phyloP scores from a whole-genome alignment of 2,329 filamentous ascomycete species.

The Parascedosporium putredinis region DNA sequence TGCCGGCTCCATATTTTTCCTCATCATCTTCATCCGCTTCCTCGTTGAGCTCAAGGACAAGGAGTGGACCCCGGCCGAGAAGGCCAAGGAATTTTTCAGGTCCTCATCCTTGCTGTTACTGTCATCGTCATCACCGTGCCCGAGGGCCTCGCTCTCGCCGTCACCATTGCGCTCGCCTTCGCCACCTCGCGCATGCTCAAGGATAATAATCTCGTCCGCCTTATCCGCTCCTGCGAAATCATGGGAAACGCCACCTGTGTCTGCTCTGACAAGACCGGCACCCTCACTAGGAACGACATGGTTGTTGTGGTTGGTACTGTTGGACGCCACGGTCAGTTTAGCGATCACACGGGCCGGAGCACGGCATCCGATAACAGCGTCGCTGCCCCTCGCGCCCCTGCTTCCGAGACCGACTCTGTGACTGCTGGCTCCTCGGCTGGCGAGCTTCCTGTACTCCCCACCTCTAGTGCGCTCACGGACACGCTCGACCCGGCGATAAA shows the following conservation, averaged over 20 bases:
- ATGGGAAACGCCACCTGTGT: slow-evolving; percentile 56
- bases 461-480: slow-evolving; percentile 11
- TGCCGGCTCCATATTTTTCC: slow-evolving; percentile 31
- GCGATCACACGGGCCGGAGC: too few species aligned
- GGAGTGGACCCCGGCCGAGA: slow-evolving; percentile 25
- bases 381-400: neutral
- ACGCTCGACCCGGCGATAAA: slow-evolving; percentile 24
- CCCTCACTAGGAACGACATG: slow-evolving; percentile 55
- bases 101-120: slow-evolving; percentile 32
- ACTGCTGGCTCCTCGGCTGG: too few species aligned
- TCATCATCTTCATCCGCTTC: slow-evolving; percentile 29
- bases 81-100: slow-evolving; percentile 44
- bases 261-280: slow-evolving; percentile 58
- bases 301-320: slow-evolving; percentile 46
- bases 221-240: slow-evolving; percentile 49
- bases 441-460: too few species aligned
- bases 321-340: slow-evolving; percentile 28
- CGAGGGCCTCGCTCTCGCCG: slow-evolving; percentile 49
- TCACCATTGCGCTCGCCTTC: slow-evolving; percentile 51
- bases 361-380: slow-evolving; percentile 13
- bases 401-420: neutral
- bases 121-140: slow-evolving; percentile 50
- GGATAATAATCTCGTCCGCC: slow-evolving; percentile 51
- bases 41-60: slow-evolving; percentile 20
- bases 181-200: slow-evolving; percentile 53